These are phyloP conservation scores for Yamadazyma epiphylla DNA, from an alignment of 1,139 yeast species.

Conservation along the genomic window DNA sequence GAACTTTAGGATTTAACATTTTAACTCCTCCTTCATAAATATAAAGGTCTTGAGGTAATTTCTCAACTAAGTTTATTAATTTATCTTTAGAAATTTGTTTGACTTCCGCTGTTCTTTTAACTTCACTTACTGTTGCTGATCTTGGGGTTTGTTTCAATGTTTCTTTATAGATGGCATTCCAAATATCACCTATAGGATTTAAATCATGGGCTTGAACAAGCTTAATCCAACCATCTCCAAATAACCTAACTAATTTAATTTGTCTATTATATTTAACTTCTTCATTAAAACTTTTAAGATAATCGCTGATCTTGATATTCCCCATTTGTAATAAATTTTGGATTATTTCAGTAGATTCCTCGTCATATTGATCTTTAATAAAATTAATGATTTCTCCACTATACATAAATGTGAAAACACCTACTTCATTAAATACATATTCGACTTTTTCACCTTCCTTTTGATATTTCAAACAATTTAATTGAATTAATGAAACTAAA, in stretches of 20 bases:
- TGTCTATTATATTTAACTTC: constrained; percentile 23
- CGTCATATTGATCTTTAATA: constrained; percentile 40
- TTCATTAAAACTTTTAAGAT: constrained; percentile 37
- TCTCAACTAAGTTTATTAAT: constrained; percentile 32
- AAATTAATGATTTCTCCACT: constrained; percentile 71
- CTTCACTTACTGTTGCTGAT: constrained; percentile 49
- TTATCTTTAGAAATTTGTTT: constrained; percentile 54
- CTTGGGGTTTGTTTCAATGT: constrained; percentile 50
- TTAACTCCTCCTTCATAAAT: constrained; percentile 29
- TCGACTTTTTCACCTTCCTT: constrained; percentile 40
- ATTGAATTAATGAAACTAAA: constrained; percentile 62
- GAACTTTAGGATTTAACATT: constrained; percentile 45
- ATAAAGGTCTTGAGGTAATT: constrained; percentile 28
- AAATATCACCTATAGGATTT: constrained; percentile 52
- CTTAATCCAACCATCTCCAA: constrained; percentile 55
- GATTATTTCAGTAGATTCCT: constrained; percentile 60
- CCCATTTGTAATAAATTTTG: constrained; percentile 65
- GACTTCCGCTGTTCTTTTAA: constrained; percentile 64
- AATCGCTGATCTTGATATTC: constrained; percentile 63
- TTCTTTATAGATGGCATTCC: constrained; percentile 52
- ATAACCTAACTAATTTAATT: constrained; percentile 41
- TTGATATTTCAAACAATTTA: constrained; percentile 59
- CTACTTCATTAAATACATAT: constrained; percentile 63
- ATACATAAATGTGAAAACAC: constrained; percentile 61
- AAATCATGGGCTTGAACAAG: constrained; percentile 35